phyloP scores from a whole-genome alignment of 352 stramenopile genomes.

The Pythium oligandrum region DNA sequence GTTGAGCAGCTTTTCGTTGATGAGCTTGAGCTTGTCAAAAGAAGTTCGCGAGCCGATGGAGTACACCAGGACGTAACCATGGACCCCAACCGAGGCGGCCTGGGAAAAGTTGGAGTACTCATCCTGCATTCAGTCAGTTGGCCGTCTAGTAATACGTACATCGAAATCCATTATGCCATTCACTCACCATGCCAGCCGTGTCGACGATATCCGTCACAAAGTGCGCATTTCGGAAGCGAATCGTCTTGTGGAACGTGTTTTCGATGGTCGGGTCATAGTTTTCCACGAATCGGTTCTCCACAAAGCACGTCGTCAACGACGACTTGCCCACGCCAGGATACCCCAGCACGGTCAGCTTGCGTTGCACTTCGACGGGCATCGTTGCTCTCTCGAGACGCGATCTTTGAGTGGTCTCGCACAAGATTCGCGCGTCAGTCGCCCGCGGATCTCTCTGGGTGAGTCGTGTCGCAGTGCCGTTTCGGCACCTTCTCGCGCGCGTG shows the following conservation, averaged over 20 bases:
- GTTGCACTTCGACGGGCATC: constrained; percentile 93
- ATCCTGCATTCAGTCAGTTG: constrained; percentile 50
- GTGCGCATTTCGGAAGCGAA: constrained; percentile 94
- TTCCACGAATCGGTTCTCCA: constrained; percentile 89
- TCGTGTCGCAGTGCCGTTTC: too few relatives aligned
- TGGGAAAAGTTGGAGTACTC: constrained; percentile 96
- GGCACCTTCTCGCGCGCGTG: too few relatives aligned
- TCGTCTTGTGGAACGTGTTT: constrained; percentile 95
- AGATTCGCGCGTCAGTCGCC: too few relatives aligned
- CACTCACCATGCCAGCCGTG: constrained; percentile 91
- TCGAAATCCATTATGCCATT: too few relatives aligned
- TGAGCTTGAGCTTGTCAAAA: constrained; percentile 93
- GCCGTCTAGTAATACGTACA: too few relatives aligned
- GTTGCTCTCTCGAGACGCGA: not conserved
- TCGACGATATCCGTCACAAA: constrained; percentile 97
- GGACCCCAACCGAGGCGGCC: constrained; percentile 92
- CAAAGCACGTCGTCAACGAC: constrained; percentile 93
- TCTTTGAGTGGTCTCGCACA: too few relatives aligned
- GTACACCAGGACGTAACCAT: constrained; percentile 95
- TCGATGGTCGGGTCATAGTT: constrained; percentile 97
- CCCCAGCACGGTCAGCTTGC: constrained; percentile 94
- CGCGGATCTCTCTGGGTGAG: too few relatives aligned
- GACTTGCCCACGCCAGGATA: constrained; percentile 95
- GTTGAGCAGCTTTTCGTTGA: constrained; percentile 94
- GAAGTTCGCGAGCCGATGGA: constrained; percentile 90